Evolutionary conservation across 768 basidiomycete species (phyloP).

Genomic region (Kwoniella heveanensis): DNA sequence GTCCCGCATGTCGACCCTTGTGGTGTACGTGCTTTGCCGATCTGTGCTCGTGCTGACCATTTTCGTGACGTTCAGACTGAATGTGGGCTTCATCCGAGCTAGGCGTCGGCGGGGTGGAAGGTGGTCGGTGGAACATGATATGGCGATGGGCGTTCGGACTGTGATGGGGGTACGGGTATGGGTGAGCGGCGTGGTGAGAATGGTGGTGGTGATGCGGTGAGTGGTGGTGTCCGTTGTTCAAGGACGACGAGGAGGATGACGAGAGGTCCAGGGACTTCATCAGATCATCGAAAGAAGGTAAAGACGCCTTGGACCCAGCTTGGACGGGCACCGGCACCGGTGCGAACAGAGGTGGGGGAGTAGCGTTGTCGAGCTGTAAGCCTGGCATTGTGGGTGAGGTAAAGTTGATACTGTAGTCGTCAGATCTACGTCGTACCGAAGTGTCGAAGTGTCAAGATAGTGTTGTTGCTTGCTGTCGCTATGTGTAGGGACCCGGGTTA

Average conservation of each 20-base stretch:
- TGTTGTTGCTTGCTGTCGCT: not conserved
- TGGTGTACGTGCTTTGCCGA: constrained; percentile 1
- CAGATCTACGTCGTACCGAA: too few relatives aligned
- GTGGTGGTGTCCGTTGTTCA: not conserved
- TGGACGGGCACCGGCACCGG: too few relatives aligned
- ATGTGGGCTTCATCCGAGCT: not conserved
- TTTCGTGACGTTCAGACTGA: not conserved
- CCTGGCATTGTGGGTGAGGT: constrained; percentile 8
- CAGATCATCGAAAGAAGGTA: constrained; percentile 23
- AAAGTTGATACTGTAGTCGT: too few relatives aligned
- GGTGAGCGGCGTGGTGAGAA: not conserved
- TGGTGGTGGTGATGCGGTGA: constrained; percentile 2
- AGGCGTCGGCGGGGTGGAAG: constrained; percentile 23
- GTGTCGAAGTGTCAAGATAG: not conserved
- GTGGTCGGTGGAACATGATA: constrained; percentile 12
- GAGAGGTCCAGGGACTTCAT: constrained; percentile 9
- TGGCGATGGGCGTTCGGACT: not conserved
- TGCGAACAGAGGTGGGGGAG: not conserved
- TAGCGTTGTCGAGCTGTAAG: constrained; percentile 9
- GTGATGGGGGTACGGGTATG: not conserved
- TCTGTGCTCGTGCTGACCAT: not conserved
- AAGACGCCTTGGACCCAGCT: constrained; percentile 2
- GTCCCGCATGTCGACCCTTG: not conserved
- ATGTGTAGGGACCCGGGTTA: not conserved
- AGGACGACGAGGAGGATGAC: not conserved